Evolutionary conservation across 2,329 filamentous ascomycete species (phyloP).

Genomic region (Claviceps purpurea): DNA sequence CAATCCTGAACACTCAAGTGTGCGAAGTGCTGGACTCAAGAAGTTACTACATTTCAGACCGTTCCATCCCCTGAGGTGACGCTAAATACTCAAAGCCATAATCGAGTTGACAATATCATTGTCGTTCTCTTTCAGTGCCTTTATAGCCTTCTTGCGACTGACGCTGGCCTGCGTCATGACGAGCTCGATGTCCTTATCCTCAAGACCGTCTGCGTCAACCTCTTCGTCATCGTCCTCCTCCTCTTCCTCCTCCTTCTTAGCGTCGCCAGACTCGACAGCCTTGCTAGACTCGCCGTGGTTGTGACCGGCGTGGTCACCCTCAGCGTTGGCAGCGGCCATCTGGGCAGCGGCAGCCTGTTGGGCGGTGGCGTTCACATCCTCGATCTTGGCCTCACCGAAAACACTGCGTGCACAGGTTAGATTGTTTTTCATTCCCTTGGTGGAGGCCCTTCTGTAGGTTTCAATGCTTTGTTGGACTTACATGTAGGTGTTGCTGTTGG

Average conservation of each 20-base stretch:
- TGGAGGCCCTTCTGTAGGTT: background rate
- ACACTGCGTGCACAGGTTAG: conserved; percentile 44
- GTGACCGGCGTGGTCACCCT: conserved; percentile 58
- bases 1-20: conserved; percentile 12
- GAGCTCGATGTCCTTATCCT: conserved; percentile 98
- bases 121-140: conserved; percentile 97
- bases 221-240: conserved; percentile 92
- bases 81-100: conserved; percentile 85
- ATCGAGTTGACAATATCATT: conserved; percentile 99
- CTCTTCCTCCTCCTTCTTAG: conserved; percentile 75
- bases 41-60: conserved; percentile 2
- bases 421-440: background rate
- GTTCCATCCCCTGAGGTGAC: conserved; percentile 2
- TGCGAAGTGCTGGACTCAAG: conserved; percentile 11
- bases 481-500: conserved; percentile 99
- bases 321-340: conserved; percentile 59
- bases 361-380: conserved; percentile 97
- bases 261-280: conserved; percentile 47
- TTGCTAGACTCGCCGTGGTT: conserved; percentile 57
- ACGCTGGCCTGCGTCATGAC: conserved; percentile 98
- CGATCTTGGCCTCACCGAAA: conserved; percentile 99
- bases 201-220: conserved; percentile 84
- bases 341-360: conserved; percentile 83
- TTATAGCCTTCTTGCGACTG: conserved; percentile 95
- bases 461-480: conserved; percentile 35